A percentile compares a stretch with the other conserved stretches of the same genome.
phyloP scores from a whole-genome alignment of 805 yeast species.

The Starmerella vitae region DNA sequence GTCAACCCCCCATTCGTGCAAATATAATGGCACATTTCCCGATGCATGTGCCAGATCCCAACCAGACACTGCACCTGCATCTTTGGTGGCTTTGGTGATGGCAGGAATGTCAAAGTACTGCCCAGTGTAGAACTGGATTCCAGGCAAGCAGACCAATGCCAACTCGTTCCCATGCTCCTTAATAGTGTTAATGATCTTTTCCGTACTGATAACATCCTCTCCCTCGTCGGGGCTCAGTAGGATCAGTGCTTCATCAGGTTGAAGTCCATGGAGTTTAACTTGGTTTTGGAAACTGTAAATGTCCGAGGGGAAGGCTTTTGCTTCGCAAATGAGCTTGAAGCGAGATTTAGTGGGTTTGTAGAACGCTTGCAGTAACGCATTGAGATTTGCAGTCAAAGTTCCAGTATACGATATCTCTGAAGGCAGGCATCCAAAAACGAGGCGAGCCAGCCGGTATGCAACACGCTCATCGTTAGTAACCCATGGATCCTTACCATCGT shows the following conservation, averaged over 20 bases:
- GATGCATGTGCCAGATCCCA: constrained; percentile 96
- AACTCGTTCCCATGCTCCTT: constrained; percentile 44
- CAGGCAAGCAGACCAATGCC: constrained; percentile 69
- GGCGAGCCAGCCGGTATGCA: constrained; percentile 49
- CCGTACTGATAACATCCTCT: constrained; percentile 44
- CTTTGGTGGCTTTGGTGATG: constrained; percentile 55
- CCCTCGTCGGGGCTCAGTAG: constrained; percentile 50
- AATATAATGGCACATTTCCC: constrained; percentile 63
- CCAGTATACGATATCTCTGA: constrained; percentile 79
- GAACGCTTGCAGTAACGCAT: constrained; percentile 57
- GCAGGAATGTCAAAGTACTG: constrained; percentile 61
- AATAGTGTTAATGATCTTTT: constrained; percentile 46
- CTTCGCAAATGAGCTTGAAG: constrained; percentile 67
- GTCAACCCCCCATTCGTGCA: constrained; percentile 85
- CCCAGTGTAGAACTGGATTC: constrained; percentile 86
- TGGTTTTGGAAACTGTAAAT: constrained; percentile 72
- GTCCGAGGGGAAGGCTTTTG: constrained; percentile 85
- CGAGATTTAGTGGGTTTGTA: constrained; percentile 50
- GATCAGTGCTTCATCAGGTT: constrained; percentile 43
- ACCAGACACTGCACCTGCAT: constrained; percentile 43
- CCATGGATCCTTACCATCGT: constrained; percentile 48
- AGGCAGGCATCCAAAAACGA: constrained; percentile 60
- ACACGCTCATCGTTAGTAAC: constrained; percentile 72
- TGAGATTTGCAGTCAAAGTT: constrained; percentile 68
- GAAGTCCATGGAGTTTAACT: constrained; percentile 45